These are phyloP conservation scores for Scheffersomyces stambukii DNA, from an alignment of 1,139 yeast genomes.

Conservation along the genomic window DNA sequence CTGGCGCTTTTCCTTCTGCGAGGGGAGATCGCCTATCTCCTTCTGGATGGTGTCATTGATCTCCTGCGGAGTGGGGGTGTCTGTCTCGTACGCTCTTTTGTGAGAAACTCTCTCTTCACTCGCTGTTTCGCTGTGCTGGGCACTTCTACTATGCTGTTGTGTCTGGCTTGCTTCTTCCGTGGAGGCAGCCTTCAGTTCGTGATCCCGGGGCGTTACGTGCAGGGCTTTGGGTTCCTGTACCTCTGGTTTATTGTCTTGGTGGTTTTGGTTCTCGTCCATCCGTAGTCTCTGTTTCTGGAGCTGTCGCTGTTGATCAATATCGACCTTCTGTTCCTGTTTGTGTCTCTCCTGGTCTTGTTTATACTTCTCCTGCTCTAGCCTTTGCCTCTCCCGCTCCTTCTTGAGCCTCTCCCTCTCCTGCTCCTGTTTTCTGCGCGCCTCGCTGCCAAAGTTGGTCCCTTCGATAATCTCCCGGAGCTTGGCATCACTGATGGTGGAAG, in stretches of 20 bases:
- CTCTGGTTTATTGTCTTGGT: too few species aligned
- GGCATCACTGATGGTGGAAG: conserved; percentile 9
- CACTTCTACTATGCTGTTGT: too few species aligned
- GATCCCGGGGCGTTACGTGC: too few species aligned
- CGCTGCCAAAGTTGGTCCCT: conserved; percentile 20
- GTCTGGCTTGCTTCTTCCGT: conserved; percentile 2
- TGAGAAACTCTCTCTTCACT: too few species aligned
- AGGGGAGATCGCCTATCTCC: conserved; percentile 26
- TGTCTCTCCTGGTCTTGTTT: conserved; percentile 5
- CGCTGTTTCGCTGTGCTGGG: too few species aligned
- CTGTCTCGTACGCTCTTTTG: too few species aligned
- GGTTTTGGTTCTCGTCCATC: too few species aligned
- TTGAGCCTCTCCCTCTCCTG: conserved; percentile 7
- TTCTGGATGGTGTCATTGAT: conserved; percentile 18
- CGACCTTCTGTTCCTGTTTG: conserved; percentile 3
- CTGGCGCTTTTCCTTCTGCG: conserved; percentile 23
- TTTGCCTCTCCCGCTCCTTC: conserved; percentile 8
- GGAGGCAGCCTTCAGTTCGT: too few species aligned
- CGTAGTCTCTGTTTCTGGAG: background rate
- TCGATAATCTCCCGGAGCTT: conserved; percentile 16
- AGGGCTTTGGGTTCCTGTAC: too few species aligned
- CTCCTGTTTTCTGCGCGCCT: conserved; percentile 8
- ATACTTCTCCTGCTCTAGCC: conserved; percentile 8
- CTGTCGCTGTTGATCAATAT: background rate
- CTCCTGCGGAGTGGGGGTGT: conserved; percentile 7